Conservation (phyloP, 495 filamentous ascomycete species). For the Aspergillus taichungensis region DNA sequence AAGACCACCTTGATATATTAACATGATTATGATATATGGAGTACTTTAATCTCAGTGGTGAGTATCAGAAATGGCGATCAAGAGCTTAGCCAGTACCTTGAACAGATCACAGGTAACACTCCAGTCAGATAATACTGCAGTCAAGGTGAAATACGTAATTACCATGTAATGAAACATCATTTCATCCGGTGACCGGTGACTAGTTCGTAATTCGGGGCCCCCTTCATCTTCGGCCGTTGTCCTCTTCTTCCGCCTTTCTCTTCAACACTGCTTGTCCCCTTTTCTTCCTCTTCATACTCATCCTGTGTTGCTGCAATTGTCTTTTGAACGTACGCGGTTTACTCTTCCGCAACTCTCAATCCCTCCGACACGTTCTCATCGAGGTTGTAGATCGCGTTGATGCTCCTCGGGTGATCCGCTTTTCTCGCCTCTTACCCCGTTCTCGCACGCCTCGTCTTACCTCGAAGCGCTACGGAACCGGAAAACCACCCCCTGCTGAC, state of each 20-base stretch:
- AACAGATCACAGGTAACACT: no score
- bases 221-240: conserved; percentile 22
- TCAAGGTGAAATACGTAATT: no score
- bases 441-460: conserved; percentile 3
- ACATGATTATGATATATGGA: no score
- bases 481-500: background rate
- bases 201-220: conserved; percentile 4
- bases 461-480: conserved; percentile 8
- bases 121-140: no score
- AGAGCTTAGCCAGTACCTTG: no score
- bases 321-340: background rate
- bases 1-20: no score
- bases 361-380: conserved; percentile 1
- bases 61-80: no score
- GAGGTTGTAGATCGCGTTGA: conserved; percentile 10
- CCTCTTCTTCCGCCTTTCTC: conserved; percentile 22
- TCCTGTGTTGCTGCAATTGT: background rate
- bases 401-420: conserved; percentile 13
- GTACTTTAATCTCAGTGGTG: no score
- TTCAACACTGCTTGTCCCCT: conserved; percentile 10
- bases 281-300: background rate
- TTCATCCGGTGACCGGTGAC: no score
- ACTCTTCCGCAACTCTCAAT: background rate
- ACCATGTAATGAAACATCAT: no score
- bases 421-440: conserved; percentile 3